phyloP scores from a whole-genome alignment of 2,329 filamentous ascomycete species.

The Botrytis tulipae region DNA sequence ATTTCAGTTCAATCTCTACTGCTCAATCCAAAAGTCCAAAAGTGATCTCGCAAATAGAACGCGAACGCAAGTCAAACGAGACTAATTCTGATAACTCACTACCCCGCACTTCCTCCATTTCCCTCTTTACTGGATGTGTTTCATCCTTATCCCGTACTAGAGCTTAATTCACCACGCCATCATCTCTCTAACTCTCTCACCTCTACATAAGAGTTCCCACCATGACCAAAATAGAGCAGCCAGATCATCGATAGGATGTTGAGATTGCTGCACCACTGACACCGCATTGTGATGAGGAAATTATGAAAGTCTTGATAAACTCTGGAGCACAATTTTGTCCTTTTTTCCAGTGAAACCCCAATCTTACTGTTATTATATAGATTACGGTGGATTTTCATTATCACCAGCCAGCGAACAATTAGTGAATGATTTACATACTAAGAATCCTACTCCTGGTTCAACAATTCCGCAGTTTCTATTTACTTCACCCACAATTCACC shows the following conservation, averaged over 20 bases:
- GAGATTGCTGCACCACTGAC: neutral
- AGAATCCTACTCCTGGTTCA: too few species aligned
- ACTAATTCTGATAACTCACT: neutral
- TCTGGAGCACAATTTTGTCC: neutral
- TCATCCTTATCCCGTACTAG: neutral
- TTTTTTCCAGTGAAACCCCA: accelerated
- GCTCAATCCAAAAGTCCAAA: neutral
- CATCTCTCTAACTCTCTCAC: neutral
- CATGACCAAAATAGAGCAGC: neutral
- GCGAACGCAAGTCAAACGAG: neutral
- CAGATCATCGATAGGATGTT: neutral
- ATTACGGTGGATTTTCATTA: neutral
- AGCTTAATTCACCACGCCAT: too few species aligned
- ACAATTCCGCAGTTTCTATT: too few species aligned
- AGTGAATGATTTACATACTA: too few species aligned
- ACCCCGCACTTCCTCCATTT: neutral
- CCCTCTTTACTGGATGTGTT: neutral
- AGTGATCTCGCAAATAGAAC: neutral
- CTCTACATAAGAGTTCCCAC: neutral
- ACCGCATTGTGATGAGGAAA: neutral
- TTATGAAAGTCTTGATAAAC: neutral
- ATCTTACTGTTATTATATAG: neutral
- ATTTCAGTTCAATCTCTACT: neutral
- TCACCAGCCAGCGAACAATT: too few species aligned
- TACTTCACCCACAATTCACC: too few species aligned